Evolutionary conservation across 345 rosid genomes (phyloP).

Genomic region (Draba incana): DNA sequence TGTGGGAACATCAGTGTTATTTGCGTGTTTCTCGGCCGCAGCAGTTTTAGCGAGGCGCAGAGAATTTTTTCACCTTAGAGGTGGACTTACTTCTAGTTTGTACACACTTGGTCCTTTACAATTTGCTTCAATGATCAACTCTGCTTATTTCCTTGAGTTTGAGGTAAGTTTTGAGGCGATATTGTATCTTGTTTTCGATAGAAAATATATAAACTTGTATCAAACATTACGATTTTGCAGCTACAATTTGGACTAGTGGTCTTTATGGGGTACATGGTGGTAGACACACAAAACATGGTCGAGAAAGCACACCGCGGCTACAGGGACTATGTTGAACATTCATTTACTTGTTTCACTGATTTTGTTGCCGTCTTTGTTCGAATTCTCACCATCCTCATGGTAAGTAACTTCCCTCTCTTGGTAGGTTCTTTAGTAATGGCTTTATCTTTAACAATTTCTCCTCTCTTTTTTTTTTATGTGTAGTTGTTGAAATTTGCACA

Average conservation of each 20-base stretch:
- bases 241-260: conserved; percentile 72
- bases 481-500: conserved; percentile 66
- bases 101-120: conserved; percentile 68
- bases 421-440: too few relatives aligned
- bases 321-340: conserved; percentile 75
- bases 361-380: conserved; percentile 69
- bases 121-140: conserved; percentile 62
- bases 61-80: conserved; percentile 82
- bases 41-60: conserved; percentile 79
- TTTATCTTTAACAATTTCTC: neutral
- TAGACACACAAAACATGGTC: conserved; percentile 83
- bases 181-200: neutral
- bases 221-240: conserved; percentile 41
- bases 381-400: conserved; percentile 65
- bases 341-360: conserved; percentile 70
- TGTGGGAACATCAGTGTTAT: conserved; percentile 76
- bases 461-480: neutral
- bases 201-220: neutral
- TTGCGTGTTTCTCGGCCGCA: conserved; percentile 76
- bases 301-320: conserved; percentile 82
- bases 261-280: conserved; percentile 69
- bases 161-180: conserved; percentile 48
- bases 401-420: conserved; percentile 29
- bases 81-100: conserved; percentile 68
- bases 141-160: conserved; percentile 57